phyloP scores from a whole-genome alignment of 2,329 filamentous ascomycete genomes.

The Monosporascus ibericus region DNA sequence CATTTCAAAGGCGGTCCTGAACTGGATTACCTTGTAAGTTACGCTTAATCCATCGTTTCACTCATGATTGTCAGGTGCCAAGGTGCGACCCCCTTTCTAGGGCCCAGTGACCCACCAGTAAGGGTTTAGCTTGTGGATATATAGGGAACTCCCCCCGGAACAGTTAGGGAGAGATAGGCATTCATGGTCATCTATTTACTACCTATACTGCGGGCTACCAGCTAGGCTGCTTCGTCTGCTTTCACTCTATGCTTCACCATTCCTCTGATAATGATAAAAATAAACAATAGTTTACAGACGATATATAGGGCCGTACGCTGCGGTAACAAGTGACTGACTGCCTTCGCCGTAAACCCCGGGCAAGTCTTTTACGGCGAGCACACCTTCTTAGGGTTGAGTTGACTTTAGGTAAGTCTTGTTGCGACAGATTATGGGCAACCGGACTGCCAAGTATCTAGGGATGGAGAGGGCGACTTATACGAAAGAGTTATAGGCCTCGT shows the following conservation, averaged over 20 bases:
- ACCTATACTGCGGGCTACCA: too few relatives aligned
- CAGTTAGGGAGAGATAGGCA: too few relatives aligned
- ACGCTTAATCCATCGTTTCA: background rate
- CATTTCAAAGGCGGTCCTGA: conserved; percentile 24
- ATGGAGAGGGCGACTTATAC: conserved; percentile 4
- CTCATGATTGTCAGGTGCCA: too few relatives aligned
- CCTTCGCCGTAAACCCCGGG: conserved; percentile 4
- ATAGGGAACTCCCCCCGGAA: too few relatives aligned
- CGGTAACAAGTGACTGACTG: conserved; percentile 3
- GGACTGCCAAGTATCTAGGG: conserved; percentile 4
- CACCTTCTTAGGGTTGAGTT: background rate
- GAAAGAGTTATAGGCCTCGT: conserved; percentile 5
- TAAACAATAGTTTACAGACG: background rate
- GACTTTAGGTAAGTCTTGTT: conserved; percentile 1
- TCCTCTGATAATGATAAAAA: background rate
- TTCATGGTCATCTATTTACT: too few relatives aligned
- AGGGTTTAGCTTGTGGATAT: too few relatives aligned
- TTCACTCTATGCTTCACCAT: too few relatives aligned
- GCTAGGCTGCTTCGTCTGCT: too few relatives aligned
- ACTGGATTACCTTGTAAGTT: conserved; percentile 23
- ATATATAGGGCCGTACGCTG: conserved; percentile 1
- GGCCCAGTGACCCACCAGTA: too few relatives aligned
- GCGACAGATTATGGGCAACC: conserved; percentile 2
- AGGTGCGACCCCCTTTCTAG: too few relatives aligned
- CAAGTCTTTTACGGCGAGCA: background rate